phyloP scores from a whole-genome alignment of 257 asterid species.

The Cinchona pubescens region DNA sequence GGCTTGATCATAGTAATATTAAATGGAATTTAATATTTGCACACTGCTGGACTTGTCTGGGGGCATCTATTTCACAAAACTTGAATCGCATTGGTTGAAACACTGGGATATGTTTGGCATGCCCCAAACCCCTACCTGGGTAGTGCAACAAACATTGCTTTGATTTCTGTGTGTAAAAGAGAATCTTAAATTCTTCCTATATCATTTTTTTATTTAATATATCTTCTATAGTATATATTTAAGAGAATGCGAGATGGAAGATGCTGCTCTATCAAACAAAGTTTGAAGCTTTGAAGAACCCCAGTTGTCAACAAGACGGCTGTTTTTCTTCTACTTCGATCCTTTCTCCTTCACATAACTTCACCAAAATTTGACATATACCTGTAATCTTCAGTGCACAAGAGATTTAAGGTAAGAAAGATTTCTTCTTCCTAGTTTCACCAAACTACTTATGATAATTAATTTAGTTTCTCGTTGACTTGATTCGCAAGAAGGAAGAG shows the following conservation, averaged over 20 bases:
- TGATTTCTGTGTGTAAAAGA: conserved; percentile 53
- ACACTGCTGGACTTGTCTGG: conserved; percentile 63
- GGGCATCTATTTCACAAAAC: conserved; percentile 64
- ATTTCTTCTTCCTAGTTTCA: background rate
- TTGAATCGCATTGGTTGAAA: conserved; percentile 44
- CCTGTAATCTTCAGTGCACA: background rate
- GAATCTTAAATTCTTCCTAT: conserved; percentile 43
- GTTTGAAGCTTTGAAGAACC: conserved; percentile 6
- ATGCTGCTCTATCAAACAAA: conserved; percentile 16
- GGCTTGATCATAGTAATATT: conserved; percentile 7
- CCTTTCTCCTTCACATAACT: background rate
- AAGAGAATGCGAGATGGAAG: conserved; percentile 20
- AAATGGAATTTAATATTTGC: conserved; percentile 13
- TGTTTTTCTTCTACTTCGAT: conserved; percentile 1
- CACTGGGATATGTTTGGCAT: conserved; percentile 82
- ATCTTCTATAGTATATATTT: conserved; percentile 28
- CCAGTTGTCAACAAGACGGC: conserved; percentile 15
- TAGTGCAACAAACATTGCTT: conserved; percentile 49
- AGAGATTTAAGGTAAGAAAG: conserved; percentile 19
- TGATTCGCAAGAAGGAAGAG: background rate
- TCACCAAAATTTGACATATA: conserved; percentile 1
- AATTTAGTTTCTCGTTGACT: background rate
- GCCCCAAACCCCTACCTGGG: conserved; percentile 44
- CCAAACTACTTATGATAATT: background rate
- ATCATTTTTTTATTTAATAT: conserved; percentile 22